Percentiles rank a stretch among this genome's conserved stretches.
phyloP scores from a whole-genome alignment of 768 basidiomycete species.

The Paxillus rubicundulus region DNA sequence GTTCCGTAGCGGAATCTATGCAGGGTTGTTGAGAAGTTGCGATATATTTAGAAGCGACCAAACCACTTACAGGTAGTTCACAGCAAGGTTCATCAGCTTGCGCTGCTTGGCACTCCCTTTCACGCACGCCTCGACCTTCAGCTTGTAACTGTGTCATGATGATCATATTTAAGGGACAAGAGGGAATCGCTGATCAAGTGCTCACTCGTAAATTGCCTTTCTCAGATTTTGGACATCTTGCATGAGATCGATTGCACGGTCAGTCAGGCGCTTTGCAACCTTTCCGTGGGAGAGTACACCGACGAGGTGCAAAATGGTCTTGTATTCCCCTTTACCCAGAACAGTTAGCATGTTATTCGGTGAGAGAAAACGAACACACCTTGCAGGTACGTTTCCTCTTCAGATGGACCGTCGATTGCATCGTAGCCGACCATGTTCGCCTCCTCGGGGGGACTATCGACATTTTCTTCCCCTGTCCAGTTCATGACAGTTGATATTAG shows the following conservation, averaged over 20 bases:
- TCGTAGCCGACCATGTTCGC: conserved; percentile 50
- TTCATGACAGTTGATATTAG: conserved; percentile 74
- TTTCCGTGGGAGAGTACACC: conserved; percentile 91
- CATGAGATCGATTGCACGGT: conserved; percentile 87
- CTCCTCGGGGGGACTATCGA: conserved; percentile 37
- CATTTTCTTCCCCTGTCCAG: conserved; percentile 50
- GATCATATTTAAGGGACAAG: conserved; percentile 3
- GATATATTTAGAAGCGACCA: conserved; percentile 4
- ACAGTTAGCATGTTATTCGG: not conserved
- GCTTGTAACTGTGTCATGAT: conserved; percentile 66
- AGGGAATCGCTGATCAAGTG: conserved; percentile 4
- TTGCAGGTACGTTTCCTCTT: conserved; percentile 86
- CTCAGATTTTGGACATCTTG: conserved; percentile 96
- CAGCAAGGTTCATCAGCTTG: conserved; percentile 69
- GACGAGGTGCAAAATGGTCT: conserved; percentile 92
- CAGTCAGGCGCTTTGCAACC: conserved; percentile 85
- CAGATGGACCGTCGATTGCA: conserved; percentile 76
- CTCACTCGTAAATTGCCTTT: conserved; percentile 92
- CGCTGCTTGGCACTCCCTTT: conserved; percentile 74
- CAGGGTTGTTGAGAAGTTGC: conserved; percentile 5
- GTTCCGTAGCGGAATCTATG: conserved; percentile 83
- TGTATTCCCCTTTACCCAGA: conserved; percentile 80
- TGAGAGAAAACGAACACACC: conserved; percentile 41
- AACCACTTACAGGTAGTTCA: conserved; percentile 78
- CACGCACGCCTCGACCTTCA: conserved; percentile 82